These are phyloP conservation scores for Lasiosphaeria hispida DNA, from an alignment of 495 filamentous ascomycete genomes.

Conservation along the genomic window DNA sequence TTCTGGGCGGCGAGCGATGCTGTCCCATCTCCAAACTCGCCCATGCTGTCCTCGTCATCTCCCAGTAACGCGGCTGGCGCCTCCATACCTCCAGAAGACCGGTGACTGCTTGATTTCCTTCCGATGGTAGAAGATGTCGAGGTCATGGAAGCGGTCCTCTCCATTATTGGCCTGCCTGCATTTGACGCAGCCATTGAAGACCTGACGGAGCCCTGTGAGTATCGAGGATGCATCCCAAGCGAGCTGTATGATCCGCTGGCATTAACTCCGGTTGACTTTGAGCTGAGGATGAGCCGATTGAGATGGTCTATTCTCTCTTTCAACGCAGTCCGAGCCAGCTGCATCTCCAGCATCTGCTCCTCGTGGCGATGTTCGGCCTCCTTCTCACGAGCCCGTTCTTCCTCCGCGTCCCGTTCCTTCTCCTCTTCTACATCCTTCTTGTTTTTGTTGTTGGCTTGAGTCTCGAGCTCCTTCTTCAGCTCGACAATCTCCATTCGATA, in stretches of 20 bases:
- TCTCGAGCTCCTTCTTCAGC: slow-evolving; percentile 76
- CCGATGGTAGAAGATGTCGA: slow-evolving; percentile 60
- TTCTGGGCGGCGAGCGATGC: slow-evolving; percentile 80
- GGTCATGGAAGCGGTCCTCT: slow-evolving; percentile 64
- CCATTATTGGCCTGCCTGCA: slow-evolving; percentile 52
- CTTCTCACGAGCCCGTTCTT: slow-evolving; percentile 72
- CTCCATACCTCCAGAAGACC: slow-evolving; percentile 41
- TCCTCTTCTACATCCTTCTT: slow-evolving; percentile 68
- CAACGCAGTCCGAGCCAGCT: slow-evolving; percentile 90
- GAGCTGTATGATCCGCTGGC: slow-evolving; percentile 66
- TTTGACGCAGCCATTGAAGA: slow-evolving; percentile 75
- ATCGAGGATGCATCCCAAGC: slow-evolving; percentile 65
- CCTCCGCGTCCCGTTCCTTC: slow-evolving; percentile 54
- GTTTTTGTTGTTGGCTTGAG: slow-evolving; percentile 57
- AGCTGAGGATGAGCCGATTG: slow-evolving; percentile 90
- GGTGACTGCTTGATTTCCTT: slow-evolving; percentile 42
- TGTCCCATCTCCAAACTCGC: slow-evolving; percentile 83
- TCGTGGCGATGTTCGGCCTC: slow-evolving; percentile 83
- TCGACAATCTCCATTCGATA: slow-evolving; percentile 93
- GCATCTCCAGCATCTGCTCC: slow-evolving; percentile 98
- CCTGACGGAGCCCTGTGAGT: slow-evolving; percentile 58
- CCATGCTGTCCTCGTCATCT: slow-evolving; percentile 71
- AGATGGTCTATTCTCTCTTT: slow-evolving; percentile 98
- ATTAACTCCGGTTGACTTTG: slow-evolving; percentile 94
- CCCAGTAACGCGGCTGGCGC: slow-evolving; percentile 29